A percentile compares a stretch with the other conserved stretches of the same genome.
Evolutionary conservation across 768 basidiomycete genomes (phyloP).

Genomic region (Mycena filopes): DNA sequence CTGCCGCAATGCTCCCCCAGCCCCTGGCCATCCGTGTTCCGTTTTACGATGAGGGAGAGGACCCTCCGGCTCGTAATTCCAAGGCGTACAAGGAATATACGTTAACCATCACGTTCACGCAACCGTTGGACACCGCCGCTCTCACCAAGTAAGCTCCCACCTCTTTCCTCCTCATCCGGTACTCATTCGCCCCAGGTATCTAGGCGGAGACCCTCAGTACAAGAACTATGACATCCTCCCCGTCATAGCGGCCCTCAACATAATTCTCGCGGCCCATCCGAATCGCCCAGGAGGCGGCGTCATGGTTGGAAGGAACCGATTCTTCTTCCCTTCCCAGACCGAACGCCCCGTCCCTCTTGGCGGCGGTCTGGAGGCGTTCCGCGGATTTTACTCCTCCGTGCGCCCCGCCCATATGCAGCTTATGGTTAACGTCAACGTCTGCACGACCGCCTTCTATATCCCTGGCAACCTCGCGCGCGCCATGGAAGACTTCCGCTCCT

Average conservation of each 20-base stretch:
- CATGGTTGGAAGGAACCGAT: constrained; percentile 74
- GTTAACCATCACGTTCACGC: constrained; percentile 53
- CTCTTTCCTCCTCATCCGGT: constrained; percentile 46
- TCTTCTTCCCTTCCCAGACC: constrained; percentile 63
- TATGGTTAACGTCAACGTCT: constrained; percentile 73
- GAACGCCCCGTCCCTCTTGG: constrained; percentile 65
- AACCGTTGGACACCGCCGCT: constrained; percentile 63
- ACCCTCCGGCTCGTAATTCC: constrained; percentile 49
- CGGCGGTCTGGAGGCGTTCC: constrained; percentile 64
- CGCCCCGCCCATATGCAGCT: constrained; percentile 65
- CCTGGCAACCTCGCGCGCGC: constrained; percentile 74
- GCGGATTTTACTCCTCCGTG: constrained; percentile 70
- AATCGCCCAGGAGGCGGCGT: constrained; percentile 63
- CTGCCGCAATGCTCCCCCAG: constrained; percentile 56
- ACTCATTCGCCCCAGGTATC: constrained; percentile 53
- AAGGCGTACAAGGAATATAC: constrained; percentile 57
- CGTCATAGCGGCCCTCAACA: constrained; percentile 70
- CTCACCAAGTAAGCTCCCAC: constrained; percentile 50
- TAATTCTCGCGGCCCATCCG: constrained; percentile 68
- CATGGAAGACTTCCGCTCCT: constrained; percentile 61
- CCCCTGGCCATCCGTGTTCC: constrained; percentile 55
- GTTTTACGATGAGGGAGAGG: constrained; percentile 64
- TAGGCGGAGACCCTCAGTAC: constrained; percentile 64
- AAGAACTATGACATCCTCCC: constrained; percentile 68
- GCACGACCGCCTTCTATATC: constrained; percentile 70